phyloP scores from a whole-genome alignment of 1,284 basidiomycete species.

The Apiotrichum siamense region DNA sequence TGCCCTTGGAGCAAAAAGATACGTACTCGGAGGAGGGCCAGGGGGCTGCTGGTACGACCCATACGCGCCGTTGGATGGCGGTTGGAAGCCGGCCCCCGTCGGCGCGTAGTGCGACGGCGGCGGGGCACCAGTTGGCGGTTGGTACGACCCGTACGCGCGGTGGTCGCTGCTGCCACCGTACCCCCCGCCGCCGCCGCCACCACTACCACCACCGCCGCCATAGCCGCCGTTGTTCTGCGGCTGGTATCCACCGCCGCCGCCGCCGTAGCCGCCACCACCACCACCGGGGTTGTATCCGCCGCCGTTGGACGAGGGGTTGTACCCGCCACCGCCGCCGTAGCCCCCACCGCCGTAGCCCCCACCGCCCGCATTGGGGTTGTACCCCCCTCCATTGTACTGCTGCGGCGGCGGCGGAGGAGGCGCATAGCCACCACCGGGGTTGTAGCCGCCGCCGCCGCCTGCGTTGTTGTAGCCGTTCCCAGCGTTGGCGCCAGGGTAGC shows the following conservation, averaged over 20 bases:
- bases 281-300: background rate
- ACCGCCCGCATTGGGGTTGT: too few relatives aligned
- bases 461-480: background rate
- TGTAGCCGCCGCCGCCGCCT: background rate
- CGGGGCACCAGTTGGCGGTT: conserved; percentile 12
- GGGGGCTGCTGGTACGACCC: conserved; percentile 1
- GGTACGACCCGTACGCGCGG: conserved; percentile 1
- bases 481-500: background rate
- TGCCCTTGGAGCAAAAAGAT: background rate
- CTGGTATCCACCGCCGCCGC: conserved; percentile 2
- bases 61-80: conserved; percentile 1
- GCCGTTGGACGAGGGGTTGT: background rate
- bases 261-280: background rate
- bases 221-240: background rate
- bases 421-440: background rate
- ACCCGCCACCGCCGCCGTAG: background rate
- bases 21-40: conserved; percentile 4
- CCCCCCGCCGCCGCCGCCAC: background rate
- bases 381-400: too few relatives aligned
- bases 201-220: background rate
- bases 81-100: conserved; percentile 9
- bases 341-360: background rate
- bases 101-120: conserved; percentile 8
- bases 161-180: background rate
- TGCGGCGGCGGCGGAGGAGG: background rate